These are phyloP conservation scores for Populus hybrid DNA, from an alignment of 441 rosid genomes.

Conservation along the genomic window DNA sequence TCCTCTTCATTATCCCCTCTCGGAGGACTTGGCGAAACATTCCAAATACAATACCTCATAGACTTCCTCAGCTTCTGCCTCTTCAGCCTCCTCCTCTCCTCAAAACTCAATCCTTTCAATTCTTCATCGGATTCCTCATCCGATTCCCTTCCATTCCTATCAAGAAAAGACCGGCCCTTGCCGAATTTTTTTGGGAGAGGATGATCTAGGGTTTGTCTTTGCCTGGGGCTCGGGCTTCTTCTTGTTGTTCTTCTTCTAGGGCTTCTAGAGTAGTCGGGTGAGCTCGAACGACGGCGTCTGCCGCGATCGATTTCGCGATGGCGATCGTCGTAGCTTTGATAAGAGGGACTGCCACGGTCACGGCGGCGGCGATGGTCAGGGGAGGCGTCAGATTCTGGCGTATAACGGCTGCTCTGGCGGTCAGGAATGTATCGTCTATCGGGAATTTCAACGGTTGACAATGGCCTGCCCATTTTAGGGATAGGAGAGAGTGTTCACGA, in stretches of 20 bases:
- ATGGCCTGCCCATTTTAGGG: slow-evolving; percentile 36
- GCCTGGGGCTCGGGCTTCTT: slow-evolving; percentile 27
- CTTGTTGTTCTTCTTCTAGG: slow-evolving; percentile 28
- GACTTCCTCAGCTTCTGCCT: slow-evolving; percentile 81
- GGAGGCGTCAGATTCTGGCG: slow-evolving; percentile 28
- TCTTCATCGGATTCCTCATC: slow-evolving; percentile 90
- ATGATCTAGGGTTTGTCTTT: slow-evolving; percentile 28
- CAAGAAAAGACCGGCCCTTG: slow-evolving; percentile 36
- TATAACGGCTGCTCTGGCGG: slow-evolving; percentile 21
- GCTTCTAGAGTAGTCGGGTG: slow-evolving; percentile 25
- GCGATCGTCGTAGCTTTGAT: slow-evolving; percentile 38
- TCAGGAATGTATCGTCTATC: slow-evolving; percentile 26
- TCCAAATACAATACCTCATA: slow-evolving; percentile 61
- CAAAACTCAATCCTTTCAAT: slow-evolving; percentile 62
- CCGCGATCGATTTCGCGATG: slow-evolving; percentile 23
- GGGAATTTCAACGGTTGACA: slow-evolving; percentile 35
- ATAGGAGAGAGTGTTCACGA: neutral
- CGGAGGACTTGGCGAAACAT: slow-evolving; percentile 80
- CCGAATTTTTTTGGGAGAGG: slow-evolving; percentile 65
- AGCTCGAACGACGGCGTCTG: slow-evolving; percentile 31
- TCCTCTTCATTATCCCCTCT: slow-evolving; percentile 44
- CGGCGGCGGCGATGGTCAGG: slow-evolving; percentile 25
- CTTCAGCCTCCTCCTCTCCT: slow-evolving; percentile 75
- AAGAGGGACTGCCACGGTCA: slow-evolving; percentile 39
- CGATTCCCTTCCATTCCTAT: slow-evolving; percentile 45